Base-by-base conservation (phyloP, 2,329 filamentous ascomycete species). In the Xylaria sp. region DNA sequence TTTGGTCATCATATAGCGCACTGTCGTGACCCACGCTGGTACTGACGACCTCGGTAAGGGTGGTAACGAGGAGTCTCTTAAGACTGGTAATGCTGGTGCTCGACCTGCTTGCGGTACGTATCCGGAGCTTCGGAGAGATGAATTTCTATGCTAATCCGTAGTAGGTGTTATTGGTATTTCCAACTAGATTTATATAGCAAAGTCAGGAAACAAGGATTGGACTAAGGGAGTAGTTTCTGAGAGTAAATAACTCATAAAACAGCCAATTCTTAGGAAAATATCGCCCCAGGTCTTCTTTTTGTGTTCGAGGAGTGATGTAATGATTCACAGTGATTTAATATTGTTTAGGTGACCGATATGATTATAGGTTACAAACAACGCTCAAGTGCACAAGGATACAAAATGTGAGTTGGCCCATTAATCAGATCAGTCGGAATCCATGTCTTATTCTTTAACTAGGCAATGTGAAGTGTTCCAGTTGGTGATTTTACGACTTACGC, bases 11-110 rank as follows among this genome's bases (percentile, higher is more conserved):
- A 23, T 38, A 60, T 56, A 96, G 93, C 94, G 96, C 80, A 98
- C 96, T 75, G 88, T 99, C 72, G 96, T 99, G 78, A 89, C 97
- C 79, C 96, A 99, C 87, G 90, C 87, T 76, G 96, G 96, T 81
- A 98, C 95, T 75, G 96, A 99, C 81, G 96, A 99, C 80, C 93
- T 99, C 74, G 96, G 96, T 83, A 93, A 92, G 88, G 94, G 94
- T 79, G 93, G 85, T 76, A 90, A 93, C 85, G 93, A 95, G 85
- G 94, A 98, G 87, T 97, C 93, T 79, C 93, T 97, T 87, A 97
- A 97, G 91, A 99, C 96, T 74, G 96, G 96, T 76, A 99, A 98
- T 82, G 96, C 96, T 80, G 96, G 96, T 78, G 82, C 86, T 77
- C 93, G 96, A 80, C 96, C 96, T 80, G 96, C 96, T 81, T 99